These are phyloP conservation scores for Dovyalis caffra DNA, from an alignment of 345 rosid species.

Conservation along the genomic window DNA sequence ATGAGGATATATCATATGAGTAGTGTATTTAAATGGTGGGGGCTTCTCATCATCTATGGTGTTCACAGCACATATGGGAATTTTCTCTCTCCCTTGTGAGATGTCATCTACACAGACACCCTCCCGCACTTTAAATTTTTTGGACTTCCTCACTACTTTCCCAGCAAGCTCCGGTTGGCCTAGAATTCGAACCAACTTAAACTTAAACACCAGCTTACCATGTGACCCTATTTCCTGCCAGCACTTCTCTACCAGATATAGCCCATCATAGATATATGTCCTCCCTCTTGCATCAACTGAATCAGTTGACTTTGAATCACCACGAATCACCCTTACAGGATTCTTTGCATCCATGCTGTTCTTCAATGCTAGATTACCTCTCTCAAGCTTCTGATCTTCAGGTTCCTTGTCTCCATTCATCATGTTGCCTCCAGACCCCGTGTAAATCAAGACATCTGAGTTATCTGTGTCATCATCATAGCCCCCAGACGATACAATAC, in stretches of 20 bases:
- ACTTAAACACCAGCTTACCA: constrained; percentile 73
- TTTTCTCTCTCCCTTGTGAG: constrained; percentile 61
- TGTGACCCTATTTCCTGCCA: constrained; percentile 59
- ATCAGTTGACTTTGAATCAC: constrained; percentile 46
- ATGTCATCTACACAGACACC: constrained; percentile 66
- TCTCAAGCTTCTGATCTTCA: constrained; percentile 75
- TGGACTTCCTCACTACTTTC: constrained; percentile 64
- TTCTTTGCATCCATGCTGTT: constrained; percentile 45
- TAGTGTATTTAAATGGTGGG: constrained; percentile 56
- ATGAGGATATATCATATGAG: constrained; percentile 52
- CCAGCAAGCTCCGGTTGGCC: constrained; percentile 87
- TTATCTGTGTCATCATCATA: constrained; percentile 60
- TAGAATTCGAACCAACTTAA: constrained; percentile 50
- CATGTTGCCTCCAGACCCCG: constrained; percentile 83
- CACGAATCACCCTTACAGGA: constrained; percentile 78
- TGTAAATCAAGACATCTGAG: constrained; percentile 61
- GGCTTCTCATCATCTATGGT: constrained; percentile 69
- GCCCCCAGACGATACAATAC: constrained; percentile 73
- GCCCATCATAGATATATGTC: constrained; percentile 70
- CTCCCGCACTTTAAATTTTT: constrained; percentile 42
- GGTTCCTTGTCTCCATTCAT: constrained; percentile 50
- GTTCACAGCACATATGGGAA: constrained; percentile 71
- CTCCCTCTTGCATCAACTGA: constrained; percentile 34
- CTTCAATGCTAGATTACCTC: too few relatives aligned
- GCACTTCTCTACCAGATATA: constrained; percentile 54